Evolutionary conservation across 2,329 filamentous ascomycete genomes (phyloP), one percentile per base, ranked within the genome.

Genomic region (Pestalotiopsis fici): DNA sequence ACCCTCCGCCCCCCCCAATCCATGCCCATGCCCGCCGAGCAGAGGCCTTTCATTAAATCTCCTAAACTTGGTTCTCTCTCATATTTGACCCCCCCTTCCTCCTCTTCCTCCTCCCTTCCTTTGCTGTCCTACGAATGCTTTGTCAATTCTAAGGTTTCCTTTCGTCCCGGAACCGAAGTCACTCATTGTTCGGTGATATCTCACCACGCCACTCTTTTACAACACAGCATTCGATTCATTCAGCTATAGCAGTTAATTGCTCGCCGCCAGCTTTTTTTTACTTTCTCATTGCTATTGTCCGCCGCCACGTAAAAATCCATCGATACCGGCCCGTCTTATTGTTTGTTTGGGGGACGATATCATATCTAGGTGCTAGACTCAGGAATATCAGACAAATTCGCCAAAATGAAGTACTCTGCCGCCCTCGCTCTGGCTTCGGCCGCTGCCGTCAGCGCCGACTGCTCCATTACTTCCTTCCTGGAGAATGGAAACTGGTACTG

Each of bases 401-500:
- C 28, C 67, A 67, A 28, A 50, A 70, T 70, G 69, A 70, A 66
- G 64, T 69, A 69, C 60, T 64, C 67, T 31, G 56, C 61, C 31
- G 65, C 66, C 18, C 28, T 70, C 21, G 54, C 66, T 23, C 64
- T 65, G 27, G 69, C 67, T 43, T 62, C 68, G 57, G 69, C 67
- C 43, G 60, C 57, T 13, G 37, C 43, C n/a, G 67, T 66, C 39
- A 59, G 65, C 39, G 69, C 69, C 55, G 67, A 64, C 31, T 57
- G 59, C 63, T 39, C 60, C 50, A 50, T 35, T 21, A 54, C 57
- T n/a, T 64, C 77, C 31, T 69, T 74, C 61, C 67, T 82, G 6
- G 81, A 83, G 68, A 75, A 75, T 28, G 87, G 88, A 69, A 93
- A 93, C 78, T 90, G 80, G 81, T 93, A 90, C 80, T 92, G 90